These are phyloP conservation scores for Helichrysum umbraculigerum DNA, from an alignment of 129 eudicot species.

Conservation along the genomic window DNA sequence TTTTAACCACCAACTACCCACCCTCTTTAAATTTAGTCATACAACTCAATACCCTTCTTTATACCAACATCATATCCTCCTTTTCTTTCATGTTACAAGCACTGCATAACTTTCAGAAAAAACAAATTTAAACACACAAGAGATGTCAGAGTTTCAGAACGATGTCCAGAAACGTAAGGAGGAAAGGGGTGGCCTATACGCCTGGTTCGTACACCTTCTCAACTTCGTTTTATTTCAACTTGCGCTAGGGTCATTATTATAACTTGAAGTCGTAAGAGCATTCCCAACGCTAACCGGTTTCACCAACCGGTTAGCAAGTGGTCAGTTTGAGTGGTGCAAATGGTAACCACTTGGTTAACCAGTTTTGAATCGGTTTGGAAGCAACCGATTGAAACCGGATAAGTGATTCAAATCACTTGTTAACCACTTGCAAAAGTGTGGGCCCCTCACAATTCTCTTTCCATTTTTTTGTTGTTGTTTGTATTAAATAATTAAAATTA, in stretches of 20 bases:
- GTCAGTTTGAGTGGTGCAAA: too few relatives aligned
- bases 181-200: constrained; percentile 42
- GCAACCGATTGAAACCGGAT: too few relatives aligned
- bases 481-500: too few relatives aligned
- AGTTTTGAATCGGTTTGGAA: too few relatives aligned
- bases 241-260: not conserved
- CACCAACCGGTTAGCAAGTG: too few relatives aligned
- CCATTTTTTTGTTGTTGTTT: too few relatives aligned
- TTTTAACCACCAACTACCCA: constrained; percentile 29
- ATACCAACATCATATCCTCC: constrained; percentile 7
- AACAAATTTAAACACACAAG: constrained; percentile 6
- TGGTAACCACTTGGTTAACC: too few relatives aligned
- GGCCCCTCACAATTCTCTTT: too few relatives aligned
- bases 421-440: too few relatives aligned
- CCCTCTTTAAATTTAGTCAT: constrained; percentile 20
- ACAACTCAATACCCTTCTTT: constrained; percentile 21
- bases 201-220: constrained; percentile 38
- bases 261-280: too few relatives aligned
- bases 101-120: not conserved
- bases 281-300: too few relatives aligned
- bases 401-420: too few relatives aligned
- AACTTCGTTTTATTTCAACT: not conserved
- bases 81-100: constrained; percentile 16
- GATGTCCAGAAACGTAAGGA: constrained; percentile 37
- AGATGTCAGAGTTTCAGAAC: constrained; percentile 38